Evolutionary conservation across 768 basidiomycete genomes (phyloP).

Genomic region (Sistotremastrum suecicum): DNA sequence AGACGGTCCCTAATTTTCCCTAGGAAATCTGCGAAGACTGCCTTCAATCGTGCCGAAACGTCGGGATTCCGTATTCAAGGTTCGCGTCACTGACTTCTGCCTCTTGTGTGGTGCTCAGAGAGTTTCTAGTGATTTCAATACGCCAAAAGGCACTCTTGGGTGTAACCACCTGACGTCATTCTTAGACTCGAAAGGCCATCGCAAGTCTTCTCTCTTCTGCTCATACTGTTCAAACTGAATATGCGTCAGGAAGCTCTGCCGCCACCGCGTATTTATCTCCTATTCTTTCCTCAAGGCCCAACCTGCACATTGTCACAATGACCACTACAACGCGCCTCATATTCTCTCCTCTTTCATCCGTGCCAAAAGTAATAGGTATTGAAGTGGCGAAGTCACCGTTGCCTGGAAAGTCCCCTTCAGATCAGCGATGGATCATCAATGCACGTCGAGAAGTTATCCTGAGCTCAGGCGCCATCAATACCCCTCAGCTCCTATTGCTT

Average conservation of each 20-base stretch:
- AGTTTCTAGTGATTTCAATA: constrained; percentile 37
- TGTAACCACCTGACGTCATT: constrained; percentile 36
- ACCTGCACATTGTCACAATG: no score
- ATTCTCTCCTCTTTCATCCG: no score
- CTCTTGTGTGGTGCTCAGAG: neutral
- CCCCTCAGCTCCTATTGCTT: constrained; percentile 16
- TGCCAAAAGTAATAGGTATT: no score
- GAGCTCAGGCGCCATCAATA: constrained; percentile 11
- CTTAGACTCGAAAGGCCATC: constrained; percentile 33
- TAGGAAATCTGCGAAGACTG: constrained; percentile 36
- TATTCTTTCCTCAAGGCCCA: no score
- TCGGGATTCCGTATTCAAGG: constrained; percentile 32
- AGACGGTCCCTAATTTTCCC: constrained; percentile 5
- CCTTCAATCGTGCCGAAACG: constrained; percentile 33
- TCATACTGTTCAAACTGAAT: no score
- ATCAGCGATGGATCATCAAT: constrained; percentile 5
- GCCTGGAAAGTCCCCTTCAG: neutral
- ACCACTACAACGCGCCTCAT: no score
- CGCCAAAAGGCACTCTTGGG: constrained; percentile 40
- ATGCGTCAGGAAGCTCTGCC: neutral
- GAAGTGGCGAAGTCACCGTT: no score
- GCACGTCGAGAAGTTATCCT: constrained; percentile 9
- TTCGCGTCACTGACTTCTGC: neutral
- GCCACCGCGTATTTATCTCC: no score
- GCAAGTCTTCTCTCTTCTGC: constrained; percentile 22